A percentile compares a stretch with the other conserved stretches of the same genome.
Conservation (phyloP, 2,329 filamentous ascomycete genomes). For the Alternaria ventricosa region DNA sequence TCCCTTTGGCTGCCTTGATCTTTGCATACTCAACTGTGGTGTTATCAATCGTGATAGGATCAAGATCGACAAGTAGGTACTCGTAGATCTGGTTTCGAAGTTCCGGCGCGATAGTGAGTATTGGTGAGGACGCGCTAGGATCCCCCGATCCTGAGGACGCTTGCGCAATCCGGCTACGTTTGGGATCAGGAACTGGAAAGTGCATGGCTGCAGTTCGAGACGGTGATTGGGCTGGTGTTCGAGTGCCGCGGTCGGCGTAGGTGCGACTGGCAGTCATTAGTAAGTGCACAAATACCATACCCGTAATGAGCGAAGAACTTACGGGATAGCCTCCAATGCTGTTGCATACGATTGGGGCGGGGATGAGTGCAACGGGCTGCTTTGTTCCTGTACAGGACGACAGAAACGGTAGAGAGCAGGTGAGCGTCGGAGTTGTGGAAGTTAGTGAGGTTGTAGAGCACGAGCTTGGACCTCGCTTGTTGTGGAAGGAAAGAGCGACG, state of each 20-base stretch:
- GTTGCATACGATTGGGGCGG: too few species aligned
- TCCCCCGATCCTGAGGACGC: not conserved
- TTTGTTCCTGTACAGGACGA: not conserved
- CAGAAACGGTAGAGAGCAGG: not conserved
- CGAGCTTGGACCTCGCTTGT: not conserved
- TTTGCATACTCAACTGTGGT: rapidly evolving
- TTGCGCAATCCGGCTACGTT: not conserved
- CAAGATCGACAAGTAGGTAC: not conserved
- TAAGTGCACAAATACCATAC: rapidly evolving
- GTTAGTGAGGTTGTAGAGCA: not conserved
- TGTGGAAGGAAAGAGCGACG: not conserved
- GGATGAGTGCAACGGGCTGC: too few species aligned
- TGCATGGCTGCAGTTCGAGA: not conserved
- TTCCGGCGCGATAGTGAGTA: not conserved
- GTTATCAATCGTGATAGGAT: not conserved
- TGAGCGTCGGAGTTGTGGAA: not conserved
- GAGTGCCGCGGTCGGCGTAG: not conserved
- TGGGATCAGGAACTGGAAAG: not conserved
- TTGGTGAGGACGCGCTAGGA: not conserved
- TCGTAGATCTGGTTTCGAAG: not conserved
- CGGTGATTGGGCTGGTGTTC: not conserved
- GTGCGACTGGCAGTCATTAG: not conserved
- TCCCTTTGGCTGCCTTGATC: too few species aligned
- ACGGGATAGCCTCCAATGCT: not conserved
- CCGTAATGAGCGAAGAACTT: not conserved